Evolutionary conservation across 371 early-diverging fungal genomes (phyloP).

Genomic region (Apophysomyces sp.): DNA sequence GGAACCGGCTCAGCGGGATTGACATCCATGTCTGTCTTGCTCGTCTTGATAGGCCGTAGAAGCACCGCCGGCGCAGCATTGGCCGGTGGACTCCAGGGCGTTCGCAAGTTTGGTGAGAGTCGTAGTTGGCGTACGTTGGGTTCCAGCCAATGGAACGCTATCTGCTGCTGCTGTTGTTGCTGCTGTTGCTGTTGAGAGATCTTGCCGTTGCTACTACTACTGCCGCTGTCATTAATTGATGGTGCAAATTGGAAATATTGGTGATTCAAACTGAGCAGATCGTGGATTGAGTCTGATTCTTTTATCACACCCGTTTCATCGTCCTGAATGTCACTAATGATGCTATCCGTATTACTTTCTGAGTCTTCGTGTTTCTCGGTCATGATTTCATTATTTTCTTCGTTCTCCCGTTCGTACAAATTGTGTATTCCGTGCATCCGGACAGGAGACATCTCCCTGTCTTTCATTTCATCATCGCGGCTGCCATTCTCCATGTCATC

Average conservation of each 20-base stretch:
- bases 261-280: not conserved
- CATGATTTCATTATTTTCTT: too few species aligned
- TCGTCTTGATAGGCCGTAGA: not conserved
- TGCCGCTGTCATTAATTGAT: not conserved
- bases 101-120: not conserved
- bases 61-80: not conserved
- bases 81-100: not conserved
- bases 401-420: too few species aligned
- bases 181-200: not conserved
- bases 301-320: not conserved
- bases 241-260: not conserved
- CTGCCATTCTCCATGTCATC: not conserved
- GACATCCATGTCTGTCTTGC: conserved; percentile 19
- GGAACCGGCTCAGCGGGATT: conserved; percentile 16
- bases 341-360: too few species aligned
- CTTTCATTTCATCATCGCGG: not conserved
- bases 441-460: not conserved
- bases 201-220: not conserved
- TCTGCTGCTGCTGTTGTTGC: not conserved
- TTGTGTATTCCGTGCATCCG: too few species aligned
- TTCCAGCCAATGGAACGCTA: not conserved
- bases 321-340: not conserved
- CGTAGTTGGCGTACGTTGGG: not conserved
- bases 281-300: not conserved
- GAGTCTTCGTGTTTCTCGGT: too few species aligned